Conservation (phyloP, 2,329 filamentous ascomycete species). For the Rhynchosporium secalis region DNA sequence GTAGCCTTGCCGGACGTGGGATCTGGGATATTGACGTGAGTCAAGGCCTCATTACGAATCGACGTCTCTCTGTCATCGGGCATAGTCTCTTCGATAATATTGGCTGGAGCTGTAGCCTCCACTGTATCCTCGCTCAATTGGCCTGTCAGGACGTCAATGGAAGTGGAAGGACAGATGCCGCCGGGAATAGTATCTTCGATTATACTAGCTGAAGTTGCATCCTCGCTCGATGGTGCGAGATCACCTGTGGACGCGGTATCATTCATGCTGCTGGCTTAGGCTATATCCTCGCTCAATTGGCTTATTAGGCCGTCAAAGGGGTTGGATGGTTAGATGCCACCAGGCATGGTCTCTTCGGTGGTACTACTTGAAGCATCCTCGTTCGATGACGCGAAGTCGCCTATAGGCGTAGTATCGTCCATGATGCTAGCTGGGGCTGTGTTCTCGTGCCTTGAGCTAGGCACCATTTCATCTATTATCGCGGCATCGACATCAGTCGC, state of each 20-base stretch:
- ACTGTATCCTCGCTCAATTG: not conserved
- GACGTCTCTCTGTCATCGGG: not conserved
- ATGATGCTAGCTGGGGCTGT: slow-evolving; percentile 3
- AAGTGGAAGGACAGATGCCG: not conserved
- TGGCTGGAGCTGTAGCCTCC: not conserved
- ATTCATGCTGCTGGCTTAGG: not conserved
- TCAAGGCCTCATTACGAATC: too few relatives aligned
- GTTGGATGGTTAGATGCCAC: not conserved
- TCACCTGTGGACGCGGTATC: not conserved
- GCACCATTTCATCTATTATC: slow-evolving; percentile 5
- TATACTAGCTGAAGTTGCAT: not conserved
- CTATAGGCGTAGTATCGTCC: not conserved
- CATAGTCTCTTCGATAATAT: not conserved
- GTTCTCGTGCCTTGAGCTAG: not conserved
- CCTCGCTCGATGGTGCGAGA: not conserved
- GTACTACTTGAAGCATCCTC: not conserved
- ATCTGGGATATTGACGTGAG: too few relatives aligned
- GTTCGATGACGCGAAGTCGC: not conserved
- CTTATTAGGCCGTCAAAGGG: not conserved
- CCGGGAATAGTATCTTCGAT: slow-evolving; percentile 5
- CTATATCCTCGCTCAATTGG: not conserved
- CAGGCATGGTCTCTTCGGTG: slow-evolving; percentile 2
- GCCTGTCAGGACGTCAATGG: not conserved
- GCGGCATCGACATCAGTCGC: slow-evolving; percentile 4
- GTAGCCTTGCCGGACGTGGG: not conserved